These are phyloP conservation scores for Phytophthora podocarpi DNA, from an alignment of 352 stramenopile species.

Conservation along the genomic window DNA sequence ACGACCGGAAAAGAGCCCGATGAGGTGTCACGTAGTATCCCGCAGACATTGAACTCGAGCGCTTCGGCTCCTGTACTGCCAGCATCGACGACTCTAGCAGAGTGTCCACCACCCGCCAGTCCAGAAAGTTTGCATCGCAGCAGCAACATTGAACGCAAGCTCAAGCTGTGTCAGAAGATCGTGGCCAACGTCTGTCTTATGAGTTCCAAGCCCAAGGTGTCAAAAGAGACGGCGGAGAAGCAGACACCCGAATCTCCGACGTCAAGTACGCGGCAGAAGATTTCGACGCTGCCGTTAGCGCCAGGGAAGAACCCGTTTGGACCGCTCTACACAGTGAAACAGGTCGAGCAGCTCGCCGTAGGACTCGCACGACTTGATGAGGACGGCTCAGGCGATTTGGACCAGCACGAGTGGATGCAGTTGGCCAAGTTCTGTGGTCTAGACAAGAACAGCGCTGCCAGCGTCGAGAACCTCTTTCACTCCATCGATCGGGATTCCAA, in stretches of 20 bases:
- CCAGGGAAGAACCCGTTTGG: constrained; percentile 49
- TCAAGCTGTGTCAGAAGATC: constrained; percentile 60
- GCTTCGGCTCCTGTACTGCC: constrained; percentile 31
- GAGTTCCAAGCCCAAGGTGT: constrained; percentile 15
- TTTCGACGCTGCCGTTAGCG: constrained; percentile 1
- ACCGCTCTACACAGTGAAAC: constrained; percentile 61
- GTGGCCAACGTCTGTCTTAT: constrained; percentile 30
- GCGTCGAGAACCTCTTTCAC: constrained; percentile 53
- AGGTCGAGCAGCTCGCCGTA: constrained; percentile 62
- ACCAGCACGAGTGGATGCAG: constrained; percentile 59
- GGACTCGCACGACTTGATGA: constrained; percentile 56
- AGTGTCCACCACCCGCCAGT: neutral
- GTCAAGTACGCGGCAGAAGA: constrained; percentile 1
- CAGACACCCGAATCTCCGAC: constrained; percentile 12
- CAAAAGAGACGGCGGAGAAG: constrained; percentile 13
- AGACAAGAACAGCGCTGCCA: constrained; percentile 23
- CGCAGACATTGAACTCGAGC: constrained; percentile 29
- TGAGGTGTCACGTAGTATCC: neutral
- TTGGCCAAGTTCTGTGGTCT: constrained; percentile 43
- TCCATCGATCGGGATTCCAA: constrained; percentile 55
- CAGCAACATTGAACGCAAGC: constrained; percentile 65
- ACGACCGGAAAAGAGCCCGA: constrained; percentile 4
- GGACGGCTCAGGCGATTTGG: constrained; percentile 60
- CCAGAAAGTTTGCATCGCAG: constrained; percentile 22
- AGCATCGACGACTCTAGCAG: neutral